Base-by-base conservation (phyloP, 306 rosid species). In the Albizia julibrissin region DNA sequence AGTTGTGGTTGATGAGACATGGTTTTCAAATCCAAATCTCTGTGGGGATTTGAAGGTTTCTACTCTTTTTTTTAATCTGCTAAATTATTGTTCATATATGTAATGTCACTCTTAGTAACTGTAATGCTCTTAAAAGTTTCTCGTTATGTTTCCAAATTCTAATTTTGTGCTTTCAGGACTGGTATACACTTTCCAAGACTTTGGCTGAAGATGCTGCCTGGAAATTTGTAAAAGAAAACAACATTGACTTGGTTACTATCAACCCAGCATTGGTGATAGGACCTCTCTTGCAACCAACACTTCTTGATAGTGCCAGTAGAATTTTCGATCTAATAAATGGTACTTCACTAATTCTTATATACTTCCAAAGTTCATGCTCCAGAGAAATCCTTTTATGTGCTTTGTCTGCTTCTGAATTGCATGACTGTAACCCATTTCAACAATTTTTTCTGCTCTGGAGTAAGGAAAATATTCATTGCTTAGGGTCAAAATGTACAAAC, bases 171-270 rank as follows among this genome's bases (percentile, higher is more conserved):
- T 75, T 77, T 62, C 86, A 93, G 97, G 10, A 64, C 6, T 91
- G 94, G 94, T 91, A 91, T 56, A 33, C 42, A 50, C 86, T 89
- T 78, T 86, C 95, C 27, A 93, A 91, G 87, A 91, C 95, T 64
- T 82, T 86, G 87, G 95, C 95, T 3, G 95, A 93, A 85, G 93
- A 91, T 14, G 86, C 89, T 78, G 97, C 91, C 50, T 87, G 94
- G 92, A 87, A 87, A 77, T 89, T 91, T 82, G 85, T 76, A 19
- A 88, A 83, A 62, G 90, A 93, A 83, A 91, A 91, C 75, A 87
- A 78, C 74, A 82, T 93, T 72, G 95, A 93, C 85, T 68, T 91
- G 89, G 90, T 93, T 78, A 27, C 79, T 42, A 84, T 93, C 40
- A 88, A 88, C 82, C 95, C 95, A 34, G 85, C 88, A 50, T 80